Evolutionary conservation across 495 filamentous ascomycete genomes (phyloP).

Genomic region (Sordaria brevicollis): DNA sequence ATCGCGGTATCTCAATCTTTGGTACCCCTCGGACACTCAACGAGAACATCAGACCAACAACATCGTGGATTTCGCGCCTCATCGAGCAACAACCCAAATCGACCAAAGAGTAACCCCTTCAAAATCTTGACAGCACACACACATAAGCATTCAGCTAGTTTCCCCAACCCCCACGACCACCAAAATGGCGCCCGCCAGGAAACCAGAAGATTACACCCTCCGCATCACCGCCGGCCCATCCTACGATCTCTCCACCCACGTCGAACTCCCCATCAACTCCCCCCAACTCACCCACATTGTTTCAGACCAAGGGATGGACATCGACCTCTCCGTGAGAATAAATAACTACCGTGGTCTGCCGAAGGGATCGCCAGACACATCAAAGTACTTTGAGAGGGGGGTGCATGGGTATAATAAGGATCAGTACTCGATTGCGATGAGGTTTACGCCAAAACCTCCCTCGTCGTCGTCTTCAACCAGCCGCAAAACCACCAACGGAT

Average conservation of each 20-base stretch:
- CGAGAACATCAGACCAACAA: no score
- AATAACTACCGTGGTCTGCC: slow-evolving; percentile 50
- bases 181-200: background rate
- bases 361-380: slow-evolving; percentile 43
- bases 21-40: no score
- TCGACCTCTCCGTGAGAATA: slow-evolving; percentile 60
- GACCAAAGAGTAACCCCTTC: no score
- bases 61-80: no score
- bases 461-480: no score
- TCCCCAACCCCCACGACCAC: no score
- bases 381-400: slow-evolving; percentile 63
- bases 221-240: slow-evolving; percentile 63
- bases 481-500: background rate
- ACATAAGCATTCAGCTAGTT: no score
- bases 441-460: slow-evolving; percentile 55
- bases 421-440: slow-evolving; percentile 71
- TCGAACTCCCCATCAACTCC: slow-evolving; percentile 62
- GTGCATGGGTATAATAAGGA: slow-evolving; percentile 53
- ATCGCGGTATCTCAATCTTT: no score
- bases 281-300: slow-evolving; percentile 44
- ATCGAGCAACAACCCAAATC: no score
- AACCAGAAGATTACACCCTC: slow-evolving; percentile 52
- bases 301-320: slow-evolving; percentile 42
- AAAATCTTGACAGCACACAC: no score
- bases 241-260: slow-evolving; percentile 58